Evolutionary conservation across 306 rosid species (phyloP).

Genomic region (Coriaria nepalensis): DNA sequence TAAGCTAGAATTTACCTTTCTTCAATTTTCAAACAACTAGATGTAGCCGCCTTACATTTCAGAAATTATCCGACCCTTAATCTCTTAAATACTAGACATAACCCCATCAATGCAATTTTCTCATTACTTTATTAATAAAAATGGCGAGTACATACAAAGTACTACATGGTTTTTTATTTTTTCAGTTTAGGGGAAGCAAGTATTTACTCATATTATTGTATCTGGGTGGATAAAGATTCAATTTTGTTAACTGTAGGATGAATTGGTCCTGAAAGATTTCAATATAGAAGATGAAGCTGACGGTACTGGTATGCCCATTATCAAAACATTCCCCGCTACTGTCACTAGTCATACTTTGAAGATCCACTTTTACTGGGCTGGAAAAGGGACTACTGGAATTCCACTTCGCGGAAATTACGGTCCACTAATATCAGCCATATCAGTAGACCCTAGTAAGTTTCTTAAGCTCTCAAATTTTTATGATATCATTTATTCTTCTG

Average conservation of each 20-base stretch:
- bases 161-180: too few species aligned
- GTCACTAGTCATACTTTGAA: slow-evolving; percentile 54
- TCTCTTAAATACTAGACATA: too few species aligned
- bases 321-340: slow-evolving; percentile 35
- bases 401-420: slow-evolving; percentile 85
- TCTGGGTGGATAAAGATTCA: slow-evolving; percentile 16
- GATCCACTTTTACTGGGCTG: slow-evolving; percentile 86
- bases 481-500: too few species aligned
- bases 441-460: slow-evolving; percentile 80
- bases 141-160: too few species aligned
- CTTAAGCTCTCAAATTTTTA: neutral
- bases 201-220: slow-evolving; percentile 8
- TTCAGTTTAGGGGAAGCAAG: neutral
- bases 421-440: slow-evolving; percentile 81
- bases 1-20: too few species aligned
- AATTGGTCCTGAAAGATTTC: slow-evolving; percentile 65
- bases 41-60: too few species aligned
- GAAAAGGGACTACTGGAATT: slow-evolving; percentile 98
- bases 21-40: too few species aligned
- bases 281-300: slow-evolving; percentile 69
- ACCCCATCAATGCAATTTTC: too few species aligned
- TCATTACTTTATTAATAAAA: too few species aligned
- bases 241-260: slow-evolving; percentile 35
- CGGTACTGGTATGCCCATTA: slow-evolving; percentile 46
- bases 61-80: too few species aligned